Evolutionary conservation across 2,329 filamentous ascomycete genomes (phyloP).

Genomic region (Penicillium sp.): DNA sequence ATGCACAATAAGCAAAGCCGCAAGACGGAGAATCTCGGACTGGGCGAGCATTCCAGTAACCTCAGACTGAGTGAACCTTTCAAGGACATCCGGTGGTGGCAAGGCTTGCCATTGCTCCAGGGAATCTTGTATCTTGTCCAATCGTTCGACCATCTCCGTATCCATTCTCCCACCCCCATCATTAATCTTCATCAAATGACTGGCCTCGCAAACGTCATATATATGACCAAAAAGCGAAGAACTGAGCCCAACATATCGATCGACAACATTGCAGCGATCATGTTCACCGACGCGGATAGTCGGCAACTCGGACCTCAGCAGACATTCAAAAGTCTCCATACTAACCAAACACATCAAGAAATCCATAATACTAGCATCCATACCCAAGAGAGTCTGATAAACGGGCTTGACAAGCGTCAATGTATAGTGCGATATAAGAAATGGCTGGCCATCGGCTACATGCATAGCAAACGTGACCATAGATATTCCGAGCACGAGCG

Average conservation of each 20-base stretch:
- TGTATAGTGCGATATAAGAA: constrained; percentile 15
- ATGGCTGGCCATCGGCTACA: constrained; percentile 14
- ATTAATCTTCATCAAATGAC: neutral
- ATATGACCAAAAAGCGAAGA: constrained; percentile 9
- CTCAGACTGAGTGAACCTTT: constrained; percentile 9
- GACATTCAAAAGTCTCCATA: constrained; percentile 19
- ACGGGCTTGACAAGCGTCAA: constrained; percentile 13
- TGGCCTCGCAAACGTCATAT: constrained; percentile 13
- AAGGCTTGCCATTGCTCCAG: constrained; percentile 8
- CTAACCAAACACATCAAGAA: constrained; percentile 16
- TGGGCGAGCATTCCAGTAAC: constrained; percentile 10
- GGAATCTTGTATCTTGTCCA: neutral
- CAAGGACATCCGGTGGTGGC: constrained; percentile 2
- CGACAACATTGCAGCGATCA: constrained; percentile 1
- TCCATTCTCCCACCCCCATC: neutral
- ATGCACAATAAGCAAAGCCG: constrained; percentile 13
- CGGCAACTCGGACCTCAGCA: constrained; percentile 10
- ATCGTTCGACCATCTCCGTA: neutral
- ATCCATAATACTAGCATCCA: constrained; percentile 10
- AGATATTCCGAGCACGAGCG: constrained; percentile 11
- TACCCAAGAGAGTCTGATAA: neutral
- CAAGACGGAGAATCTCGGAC: constrained; percentile 9
- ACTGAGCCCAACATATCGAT: constrained; percentile 17
- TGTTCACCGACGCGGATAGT: constrained; percentile 8
- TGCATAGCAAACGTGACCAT: constrained; percentile 22